Evolutionary conservation across 129 eudicot genomes (phyloP).

Genomic region (Dittrichia graveolens): DNA sequence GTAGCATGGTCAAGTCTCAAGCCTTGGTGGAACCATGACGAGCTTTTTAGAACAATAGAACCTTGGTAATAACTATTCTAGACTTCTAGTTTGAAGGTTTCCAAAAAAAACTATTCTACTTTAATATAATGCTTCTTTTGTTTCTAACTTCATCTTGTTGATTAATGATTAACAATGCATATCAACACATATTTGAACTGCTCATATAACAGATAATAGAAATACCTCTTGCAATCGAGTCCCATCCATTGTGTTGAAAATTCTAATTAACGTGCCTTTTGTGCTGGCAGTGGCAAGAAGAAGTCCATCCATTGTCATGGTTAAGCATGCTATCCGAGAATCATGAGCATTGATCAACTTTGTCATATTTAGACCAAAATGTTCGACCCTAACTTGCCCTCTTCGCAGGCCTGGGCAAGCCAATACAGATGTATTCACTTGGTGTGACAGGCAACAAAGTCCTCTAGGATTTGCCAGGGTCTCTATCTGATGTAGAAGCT

Average conservation of each 20-base stretch:
- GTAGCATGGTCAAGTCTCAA: no score
- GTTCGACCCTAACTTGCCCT: slow-evolving; percentile 88
- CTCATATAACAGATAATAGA: slow-evolving; percentile 2
- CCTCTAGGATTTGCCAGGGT: slow-evolving; percentile 84
- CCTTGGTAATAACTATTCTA: no score
- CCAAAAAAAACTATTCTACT: not conserved
- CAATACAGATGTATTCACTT: slow-evolving; percentile 73
- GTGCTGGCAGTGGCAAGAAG: slow-evolving; percentile 93
- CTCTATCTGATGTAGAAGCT: slow-evolving; percentile 82
- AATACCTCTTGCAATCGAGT: slow-evolving; percentile 81
- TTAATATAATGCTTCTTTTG: no score
- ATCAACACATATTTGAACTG: not conserved
- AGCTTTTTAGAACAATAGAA: no score
- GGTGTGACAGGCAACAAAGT: slow-evolving; percentile 83
- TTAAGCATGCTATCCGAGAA: slow-evolving; percentile 68
- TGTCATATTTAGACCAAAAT: slow-evolving; percentile 83
- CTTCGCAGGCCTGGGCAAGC: slow-evolving; percentile 75
- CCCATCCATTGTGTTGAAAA: slow-evolving; percentile 90
- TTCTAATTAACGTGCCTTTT: slow-evolving; percentile 81
- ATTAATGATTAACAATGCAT: no score
- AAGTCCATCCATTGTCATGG: slow-evolving; percentile 87
- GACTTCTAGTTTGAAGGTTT: not conserved
- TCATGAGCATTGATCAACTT: slow-evolving; percentile 82
- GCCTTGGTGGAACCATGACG: no score
- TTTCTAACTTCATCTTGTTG: no score